These are phyloP conservation scores for Tephrocybe sp. DNA, from an alignment of 768 basidiomycete genomes.

Conservation along the genomic window DNA sequence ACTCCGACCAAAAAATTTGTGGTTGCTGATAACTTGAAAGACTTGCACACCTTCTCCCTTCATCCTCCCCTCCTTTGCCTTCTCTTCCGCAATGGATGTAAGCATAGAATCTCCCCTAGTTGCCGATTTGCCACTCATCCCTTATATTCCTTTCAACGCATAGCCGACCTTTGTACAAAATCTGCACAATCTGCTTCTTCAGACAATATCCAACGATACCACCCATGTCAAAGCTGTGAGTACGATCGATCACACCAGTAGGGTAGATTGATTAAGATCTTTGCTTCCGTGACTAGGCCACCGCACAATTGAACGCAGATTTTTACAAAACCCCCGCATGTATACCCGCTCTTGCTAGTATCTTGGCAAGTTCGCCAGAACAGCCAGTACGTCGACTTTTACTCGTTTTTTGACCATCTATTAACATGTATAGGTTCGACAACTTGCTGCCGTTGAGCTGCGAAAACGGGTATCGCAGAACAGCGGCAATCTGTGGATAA, in stretches of 20 bases:
- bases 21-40: conserved; percentile 20
- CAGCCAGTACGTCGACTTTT: conserved; percentile 58
- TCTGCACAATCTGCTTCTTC: conserved; percentile 82
- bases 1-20: conserved; percentile 64
- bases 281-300: conserved; percentile 58
- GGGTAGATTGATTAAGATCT: conserved; percentile 3
- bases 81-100: conserved; percentile 46
- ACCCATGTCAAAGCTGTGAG: conserved; percentile 85
- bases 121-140: conserved; percentile 7
- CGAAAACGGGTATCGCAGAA: conserved; percentile 86
- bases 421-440: conserved; percentile 68
- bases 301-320: conserved; percentile 85
- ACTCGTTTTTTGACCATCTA: conserved; percentile 4
- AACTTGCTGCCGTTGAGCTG: conserved; percentile 95
- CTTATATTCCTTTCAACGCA: conserved; percentile 20
- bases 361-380: conserved; percentile 85
- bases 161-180: conserved; percentile 77
- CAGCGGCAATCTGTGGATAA: conserved; percentile 81
- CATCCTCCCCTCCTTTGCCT: conserved; percentile 19
- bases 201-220: conserved; percentile 88
- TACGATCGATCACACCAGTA: conserved; percentile 1
- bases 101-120: conserved; percentile 21
- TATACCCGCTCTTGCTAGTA: conserved; percentile 87
- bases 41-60: conserved; percentile 25
- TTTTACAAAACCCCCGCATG: conserved; percentile 92